Conservation (phyloP, 2,329 filamentous ascomycete genomes). For the Drechslerella dactyloides region DNA sequence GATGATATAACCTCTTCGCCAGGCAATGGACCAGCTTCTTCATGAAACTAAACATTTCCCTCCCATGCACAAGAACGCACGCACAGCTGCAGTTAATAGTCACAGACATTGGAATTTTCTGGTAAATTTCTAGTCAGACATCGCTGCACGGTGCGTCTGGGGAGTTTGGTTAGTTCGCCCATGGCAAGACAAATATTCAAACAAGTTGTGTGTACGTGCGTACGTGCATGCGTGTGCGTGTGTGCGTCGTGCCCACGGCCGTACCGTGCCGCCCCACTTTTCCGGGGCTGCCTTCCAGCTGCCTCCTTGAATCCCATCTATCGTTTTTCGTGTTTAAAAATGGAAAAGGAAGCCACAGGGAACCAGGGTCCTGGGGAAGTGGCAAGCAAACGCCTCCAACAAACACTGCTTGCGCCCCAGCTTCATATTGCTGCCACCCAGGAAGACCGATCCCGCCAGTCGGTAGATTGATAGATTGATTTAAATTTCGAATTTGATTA, state of each 20-base stretch:
- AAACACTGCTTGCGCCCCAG: constrained; percentile 30
- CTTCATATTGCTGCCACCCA: constrained; percentile 4
- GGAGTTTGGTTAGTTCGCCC: neutral
- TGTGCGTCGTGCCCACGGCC: neutral
- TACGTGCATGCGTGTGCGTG: constrained; percentile 11
- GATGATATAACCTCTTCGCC: constrained; percentile 3
- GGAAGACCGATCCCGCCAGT: constrained; percentile 37
- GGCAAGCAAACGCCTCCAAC: constrained; percentile 42
- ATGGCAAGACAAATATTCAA: constrained; percentile 1
- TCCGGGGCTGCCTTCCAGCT: constrained; percentile 28
- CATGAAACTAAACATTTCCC: constrained; percentile 11
- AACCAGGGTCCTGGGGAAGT: constrained; percentile 32
- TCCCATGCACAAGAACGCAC: too few species aligned
- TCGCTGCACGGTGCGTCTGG: neutral
- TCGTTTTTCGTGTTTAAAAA: neutral
- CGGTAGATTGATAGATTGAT: constrained; percentile 29
- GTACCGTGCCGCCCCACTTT: constrained; percentile 32
- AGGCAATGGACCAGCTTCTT: neutral
- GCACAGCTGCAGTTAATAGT: constrained; percentile 34
- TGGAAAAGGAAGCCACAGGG: constrained; percentile 39
- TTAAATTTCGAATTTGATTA: constrained; percentile 10
- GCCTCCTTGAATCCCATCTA: neutral
- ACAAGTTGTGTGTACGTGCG: constrained; percentile 22
- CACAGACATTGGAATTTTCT: constrained; percentile 14
- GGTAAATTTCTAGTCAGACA: neutral